Base-by-base conservation (phyloP, 2,329 filamentous ascomycete species). In the Colletotrichum karsti region DNA sequence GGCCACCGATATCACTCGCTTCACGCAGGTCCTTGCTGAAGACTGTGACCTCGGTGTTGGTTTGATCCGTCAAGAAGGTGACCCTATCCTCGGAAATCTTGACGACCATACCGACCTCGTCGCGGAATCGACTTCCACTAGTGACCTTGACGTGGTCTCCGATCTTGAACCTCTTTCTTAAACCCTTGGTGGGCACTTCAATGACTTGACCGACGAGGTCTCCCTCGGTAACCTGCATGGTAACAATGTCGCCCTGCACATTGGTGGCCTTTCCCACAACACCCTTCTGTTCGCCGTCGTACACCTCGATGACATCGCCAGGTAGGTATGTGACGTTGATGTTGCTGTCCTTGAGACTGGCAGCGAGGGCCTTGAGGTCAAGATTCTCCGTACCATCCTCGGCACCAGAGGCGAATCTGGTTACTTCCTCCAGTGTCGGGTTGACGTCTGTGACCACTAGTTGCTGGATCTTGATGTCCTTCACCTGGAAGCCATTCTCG, bases 81-180 rank as follows among this genome's bases (percentile, higher is more conserved):
- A 99, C 94, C 41, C 93, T 91, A 77, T 99, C 96, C 68, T 97
- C 94, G 54, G 90, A 92, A 72, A 98, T 96, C 78, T 94, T 93
- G 72, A 98, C 94, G 57, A 99, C 95, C 89, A 98, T 97, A 80
- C 96, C 96, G 48, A 98, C 92, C 81, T 99, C 96, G 74, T 98
- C 96, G 62, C 93, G 90, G 79, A 95, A 98, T 74, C 94, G 92
- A 82, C 95, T 97, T 41, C 95, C 95, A 62, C 96, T 95, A 77
- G 98, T 97, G 73, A 99, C 96, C 83, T 98, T 98, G 83, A 99
- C 96, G 77, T 99, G 96, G 75, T 99, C 96, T 84, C 96, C 96
- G 70, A 95, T 88, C 72, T 88, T 90, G 87, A 99, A 99, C 30
- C 93, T 89, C 81, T 99, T 99, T 65, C 96, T 93, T 26, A 99